Conservation (phyloP, 192 early-diverging fungal species). For the Backusella circina region DNA sequence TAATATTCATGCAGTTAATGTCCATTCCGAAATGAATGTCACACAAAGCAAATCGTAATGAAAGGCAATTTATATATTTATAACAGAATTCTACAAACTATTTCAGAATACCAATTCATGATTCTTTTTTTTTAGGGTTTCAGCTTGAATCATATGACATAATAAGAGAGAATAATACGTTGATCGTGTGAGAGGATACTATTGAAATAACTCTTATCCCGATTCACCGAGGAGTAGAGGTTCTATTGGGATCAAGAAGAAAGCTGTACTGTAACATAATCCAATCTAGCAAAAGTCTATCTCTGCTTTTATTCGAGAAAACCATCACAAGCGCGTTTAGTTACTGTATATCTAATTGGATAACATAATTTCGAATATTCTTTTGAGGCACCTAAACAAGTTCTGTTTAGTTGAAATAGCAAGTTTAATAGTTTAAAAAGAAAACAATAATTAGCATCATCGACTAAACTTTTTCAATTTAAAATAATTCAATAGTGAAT, state of each 20-base stretch:
- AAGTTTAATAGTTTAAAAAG: neutral
- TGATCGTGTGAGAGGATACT: neutral
- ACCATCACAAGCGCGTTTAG: neutral
- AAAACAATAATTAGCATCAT: neutral
- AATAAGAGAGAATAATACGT: neutral
- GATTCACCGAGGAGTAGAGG: neutral
- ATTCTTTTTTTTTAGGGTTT: neutral
- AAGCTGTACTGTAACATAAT: neutral
- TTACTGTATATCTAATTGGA: neutral
- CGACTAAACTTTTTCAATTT: neutral
- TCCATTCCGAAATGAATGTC: neutral
- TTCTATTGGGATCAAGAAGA: neutral
- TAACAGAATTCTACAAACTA: neutral
- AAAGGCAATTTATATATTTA: neutral
- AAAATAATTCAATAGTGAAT: neutral
- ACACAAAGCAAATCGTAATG: neutral
- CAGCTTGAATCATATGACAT: neutral
- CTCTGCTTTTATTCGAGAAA: neutral
- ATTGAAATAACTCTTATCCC: neutral
- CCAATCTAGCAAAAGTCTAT: neutral
- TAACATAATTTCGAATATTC: neutral
- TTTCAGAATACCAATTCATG: neutral
- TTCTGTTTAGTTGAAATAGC: neutral
- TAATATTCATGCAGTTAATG: slow-evolving; percentile 3
- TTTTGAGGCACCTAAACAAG: neutral